Evolutionary conservation across 805 yeast species (phyloP).

Genomic region (Dipodascopsis tothii): DNA sequence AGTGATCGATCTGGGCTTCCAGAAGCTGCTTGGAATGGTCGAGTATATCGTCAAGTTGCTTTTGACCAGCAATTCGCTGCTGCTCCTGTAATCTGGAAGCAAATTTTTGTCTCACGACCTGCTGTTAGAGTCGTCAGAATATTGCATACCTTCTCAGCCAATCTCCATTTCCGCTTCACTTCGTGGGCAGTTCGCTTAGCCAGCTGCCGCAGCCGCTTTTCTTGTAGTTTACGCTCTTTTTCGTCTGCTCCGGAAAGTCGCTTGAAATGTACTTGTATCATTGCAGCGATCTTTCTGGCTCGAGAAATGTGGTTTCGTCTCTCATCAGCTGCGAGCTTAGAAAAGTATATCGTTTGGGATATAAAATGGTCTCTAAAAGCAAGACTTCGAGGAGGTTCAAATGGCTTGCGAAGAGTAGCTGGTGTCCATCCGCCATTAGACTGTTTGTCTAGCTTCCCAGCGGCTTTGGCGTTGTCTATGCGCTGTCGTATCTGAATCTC

Average conservation of each 20-base stretch:
- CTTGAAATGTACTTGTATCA: slow-evolving; percentile 81
- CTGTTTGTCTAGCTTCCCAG: slow-evolving; percentile 27
- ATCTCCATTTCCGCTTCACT: slow-evolving; percentile 82
- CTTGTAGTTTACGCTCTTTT: slow-evolving; percentile 65
- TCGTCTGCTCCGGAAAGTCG: slow-evolving; percentile 85
- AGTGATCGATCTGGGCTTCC: slow-evolving; percentile 63
- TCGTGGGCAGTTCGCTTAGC: slow-evolving; percentile 79
- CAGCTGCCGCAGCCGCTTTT: slow-evolving; percentile 55
- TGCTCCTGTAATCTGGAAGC: slow-evolving; percentile 60
- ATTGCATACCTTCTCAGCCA: slow-evolving; percentile 62
- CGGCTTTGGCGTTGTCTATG: slow-evolving; percentile 42
- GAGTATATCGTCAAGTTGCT: slow-evolving; percentile 76
- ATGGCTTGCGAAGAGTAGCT: slow-evolving; percentile 37
- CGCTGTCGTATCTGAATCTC: slow-evolving; percentile 42
- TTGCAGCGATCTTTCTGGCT: slow-evolving; percentile 64
- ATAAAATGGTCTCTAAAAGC: slow-evolving; percentile 68
- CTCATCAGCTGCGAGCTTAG: slow-evolving; percentile 61
- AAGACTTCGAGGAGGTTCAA: slow-evolving; percentile 39
- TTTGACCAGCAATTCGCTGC: slow-evolving; percentile 73
- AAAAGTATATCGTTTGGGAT: slow-evolving; percentile 64
- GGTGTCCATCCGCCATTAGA: slow-evolving; percentile 23
- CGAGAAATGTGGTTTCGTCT: slow-evolving; percentile 58
- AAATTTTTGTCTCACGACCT: slow-evolving; percentile 57
- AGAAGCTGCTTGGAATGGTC: slow-evolving; percentile 85
- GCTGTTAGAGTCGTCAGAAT: background rate